Base-by-base conservation (phyloP, 352 stramenopile genomes). In the Phytophthora palmivora region DNA sequence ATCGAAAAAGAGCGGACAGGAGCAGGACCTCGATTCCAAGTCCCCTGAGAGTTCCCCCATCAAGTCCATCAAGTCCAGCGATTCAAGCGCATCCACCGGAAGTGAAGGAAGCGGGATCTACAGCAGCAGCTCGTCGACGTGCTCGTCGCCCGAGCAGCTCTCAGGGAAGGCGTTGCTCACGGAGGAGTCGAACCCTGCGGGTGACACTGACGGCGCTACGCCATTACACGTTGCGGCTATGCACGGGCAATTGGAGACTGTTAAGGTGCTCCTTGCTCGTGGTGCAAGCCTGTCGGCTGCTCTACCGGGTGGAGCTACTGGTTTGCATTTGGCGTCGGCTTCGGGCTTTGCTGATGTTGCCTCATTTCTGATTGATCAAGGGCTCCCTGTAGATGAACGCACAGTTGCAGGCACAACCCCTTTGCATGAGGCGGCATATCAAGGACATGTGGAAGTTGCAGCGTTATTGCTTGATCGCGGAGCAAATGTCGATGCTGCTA, bases 171-270 rank as follows among this genome's bases (percentile, higher is more conserved):
- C 21, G 28, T 44, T 66, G 50, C 52, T 69, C 12, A 64, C 47
- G 1, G 45, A 72, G 39, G 57, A 68, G 24, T 21, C 47, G 54
- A 71, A 28, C 28, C 52, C 54, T 49, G 48, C 58, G 18, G 55
- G 63, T 6, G 64, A 72, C 33, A 58, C 68, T 15, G 73, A 84
- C 22, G 79, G 79, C 26, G 73, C 77, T 24, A 86, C 77, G 12
- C 77, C 77, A 38, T 56, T 89, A 48, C 79, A 86, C 50, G 72
- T 89, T 55, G 79, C 79, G 22, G 72, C 68, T 41, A 79, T 83
- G 58, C 75, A 89, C 60, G 80, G 78, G 12, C 80, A 90, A 57
- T 58, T 86, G 21, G 76, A 88, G 59, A 84, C 77, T 21, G 71
- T 88, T 37, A 70, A 76, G 46, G 60, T 81, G 52, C 60, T 90